phyloP scores from a whole-genome alignment of 2,329 filamentous ascomycete species.

The Pyricularia pennisetigena region DNA sequence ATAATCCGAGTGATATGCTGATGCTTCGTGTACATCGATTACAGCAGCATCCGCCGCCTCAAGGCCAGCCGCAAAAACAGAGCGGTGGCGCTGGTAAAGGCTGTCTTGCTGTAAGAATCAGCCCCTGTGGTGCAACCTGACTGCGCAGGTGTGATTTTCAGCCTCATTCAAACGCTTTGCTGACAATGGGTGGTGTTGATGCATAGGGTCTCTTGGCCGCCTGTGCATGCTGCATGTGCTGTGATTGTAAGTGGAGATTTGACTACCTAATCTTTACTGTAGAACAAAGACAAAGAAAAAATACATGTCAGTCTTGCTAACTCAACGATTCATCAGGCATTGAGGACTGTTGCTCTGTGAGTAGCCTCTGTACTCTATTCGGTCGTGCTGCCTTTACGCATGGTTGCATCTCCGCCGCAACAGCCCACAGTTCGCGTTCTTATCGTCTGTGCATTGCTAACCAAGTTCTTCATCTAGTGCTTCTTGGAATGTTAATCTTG shows the following conservation, averaged over 20 bases:
- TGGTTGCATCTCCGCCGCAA: background rate
- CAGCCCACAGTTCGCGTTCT: background rate
- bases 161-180: background rate
- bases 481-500: background rate
- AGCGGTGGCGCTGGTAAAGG: constrained; percentile 24
- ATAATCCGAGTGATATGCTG: background rate
- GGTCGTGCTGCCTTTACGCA: background rate
- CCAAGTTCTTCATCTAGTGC: background rate
- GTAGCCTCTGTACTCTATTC: background rate
- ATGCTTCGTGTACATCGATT: background rate
- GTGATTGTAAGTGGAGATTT: constrained; percentile 28
- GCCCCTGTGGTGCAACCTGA: background rate
- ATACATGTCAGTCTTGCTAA: background rate
- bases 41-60: constrained; percentile 23
- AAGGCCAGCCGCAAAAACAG: constrained; percentile 26
- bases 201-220: constrained; percentile 33
- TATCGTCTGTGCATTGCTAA: background rate
- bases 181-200: background rate
- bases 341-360: background rate
- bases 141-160: background rate
- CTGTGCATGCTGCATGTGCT: constrained; percentile 39
- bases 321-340: background rate
- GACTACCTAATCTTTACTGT: background rate
- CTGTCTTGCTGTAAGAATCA: constrained; percentile 26
- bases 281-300: no score